These are phyloP conservation scores for Ascomycota sp. DNA, from an alignment of 2,329 filamentous ascomycete species.

Conservation along the genomic window DNA sequence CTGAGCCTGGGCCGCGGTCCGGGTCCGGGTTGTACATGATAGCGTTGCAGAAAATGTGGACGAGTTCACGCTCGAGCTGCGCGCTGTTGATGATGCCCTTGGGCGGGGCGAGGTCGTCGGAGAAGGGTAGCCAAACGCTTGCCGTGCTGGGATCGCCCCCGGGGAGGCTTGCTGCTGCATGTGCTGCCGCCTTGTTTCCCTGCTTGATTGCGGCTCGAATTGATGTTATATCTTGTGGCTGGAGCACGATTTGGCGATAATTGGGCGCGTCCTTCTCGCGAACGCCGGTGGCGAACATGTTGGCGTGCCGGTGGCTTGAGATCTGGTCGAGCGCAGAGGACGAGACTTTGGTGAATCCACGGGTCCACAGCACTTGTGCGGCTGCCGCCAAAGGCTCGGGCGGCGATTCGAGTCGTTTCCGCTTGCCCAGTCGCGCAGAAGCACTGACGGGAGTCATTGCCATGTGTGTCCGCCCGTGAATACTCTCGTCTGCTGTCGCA, in stretches of 20 bases:
- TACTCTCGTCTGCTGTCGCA: conserved; percentile 31
- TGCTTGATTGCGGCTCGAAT: conserved; percentile 56
- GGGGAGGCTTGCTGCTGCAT: conserved; percentile 36
- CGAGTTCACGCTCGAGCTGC: conserved; percentile 78
- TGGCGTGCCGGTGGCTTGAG: conserved; percentile 52
- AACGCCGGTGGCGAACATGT: conserved; percentile 56
- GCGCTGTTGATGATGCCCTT: conserved; percentile 80
- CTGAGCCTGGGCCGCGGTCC: conserved; percentile 42
- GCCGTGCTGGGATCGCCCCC: conserved; percentile 33
- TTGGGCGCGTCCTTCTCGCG: conserved; percentile 55
- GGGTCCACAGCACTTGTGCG: conserved; percentile 50
- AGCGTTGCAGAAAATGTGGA: conserved; percentile 93
- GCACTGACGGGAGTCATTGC: conserved; percentile 14
- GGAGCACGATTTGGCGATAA: conserved; percentile 50
- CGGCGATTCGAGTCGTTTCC: conserved; percentile 33
- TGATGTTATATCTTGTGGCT: conserved; percentile 55
- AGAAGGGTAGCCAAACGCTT: conserved; percentile 43
- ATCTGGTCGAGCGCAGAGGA: conserved; percentile 55
- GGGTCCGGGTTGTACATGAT: conserved; percentile 94
- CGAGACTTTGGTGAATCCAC: conserved; percentile 51
- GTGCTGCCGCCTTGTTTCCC: conserved; percentile 41
- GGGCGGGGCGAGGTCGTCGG: conserved; percentile 59
- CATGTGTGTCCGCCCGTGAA: conserved; percentile 16
- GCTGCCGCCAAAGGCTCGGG: conserved; percentile 28
- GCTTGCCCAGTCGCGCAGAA: conserved; percentile 22